Base-by-base conservation (phyloP, 2,329 filamentous ascomycete species). In the Fusarium nodosum region DNA sequence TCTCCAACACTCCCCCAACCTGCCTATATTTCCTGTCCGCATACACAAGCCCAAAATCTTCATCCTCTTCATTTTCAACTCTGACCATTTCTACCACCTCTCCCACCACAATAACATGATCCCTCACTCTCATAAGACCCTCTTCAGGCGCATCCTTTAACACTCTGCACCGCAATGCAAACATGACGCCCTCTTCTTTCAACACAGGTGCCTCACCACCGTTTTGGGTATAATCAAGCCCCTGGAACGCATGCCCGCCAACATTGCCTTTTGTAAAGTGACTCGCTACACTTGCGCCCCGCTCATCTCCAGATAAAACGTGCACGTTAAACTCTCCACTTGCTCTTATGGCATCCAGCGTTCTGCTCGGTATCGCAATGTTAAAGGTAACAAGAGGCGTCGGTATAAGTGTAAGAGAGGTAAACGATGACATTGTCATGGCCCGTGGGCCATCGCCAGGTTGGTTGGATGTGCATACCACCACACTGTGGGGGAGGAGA, bases 351-450 rank as follows among this genome's bases (percentile, higher is more conserved):
- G 86, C 86, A 60, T 85, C 81, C 26, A 87, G 79, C 15, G 87
- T 88, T 15, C 84, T 82, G 74, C 85, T 88, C 22, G 87, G 87
- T 30, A 83, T 81, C 26, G 82, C 82, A 50, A 89, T 81, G 77
- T 89, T 89, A 80, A 89, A 88, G 1, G 83, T 84, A 9, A 89
- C 77, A 13, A 86, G 78, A 1, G 86, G 86, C 28, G 77, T 80
- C 0, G 86, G 86, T n/a, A 74, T 69, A 20, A 88, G 79, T 18
- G 84, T 82, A 28, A 89, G 77, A 0, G 86, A 87, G 4, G 86
- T 86, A 66, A 89, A 84, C 3, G 86, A 88, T 9, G 87, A 88
- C 80, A 88, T 86, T 33, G 87, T 88, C 82, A 89, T 86, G 48
- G 83, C 87, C 33, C 83, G 81, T 8, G 82, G 74, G 41, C 72